These are phyloP conservation scores for Glycyrrhiza uralensis DNA, from an alignment of 306 rosid genomes.

Conservation along the genomic window DNA sequence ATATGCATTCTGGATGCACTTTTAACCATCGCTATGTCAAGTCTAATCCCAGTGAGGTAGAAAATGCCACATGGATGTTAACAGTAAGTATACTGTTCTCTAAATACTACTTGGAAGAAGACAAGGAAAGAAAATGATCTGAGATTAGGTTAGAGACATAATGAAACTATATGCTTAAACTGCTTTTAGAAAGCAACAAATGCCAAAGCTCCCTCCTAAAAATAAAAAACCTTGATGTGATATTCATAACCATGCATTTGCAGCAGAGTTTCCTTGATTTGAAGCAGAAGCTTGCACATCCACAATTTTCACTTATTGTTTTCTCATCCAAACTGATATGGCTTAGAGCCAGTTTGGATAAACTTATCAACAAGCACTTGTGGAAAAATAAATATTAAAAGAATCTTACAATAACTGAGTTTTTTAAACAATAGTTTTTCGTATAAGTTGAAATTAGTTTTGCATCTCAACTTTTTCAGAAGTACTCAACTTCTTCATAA, in stretches of 20 bases:
- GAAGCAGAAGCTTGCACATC: neutral
- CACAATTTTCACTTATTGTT: neutral
- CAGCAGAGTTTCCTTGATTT: slow-evolving; percentile 11
- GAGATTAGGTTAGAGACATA: neutral
- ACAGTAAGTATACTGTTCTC: slow-evolving; percentile 48
- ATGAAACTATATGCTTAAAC: neutral
- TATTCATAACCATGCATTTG: slow-evolving; percentile 8
- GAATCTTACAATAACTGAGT: no score
- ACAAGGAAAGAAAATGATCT: neutral
- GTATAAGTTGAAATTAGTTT: no score
- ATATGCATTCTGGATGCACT: slow-evolving; percentile 77
- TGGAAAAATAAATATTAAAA: no score
- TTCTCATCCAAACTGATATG: slow-evolving; percentile 7
- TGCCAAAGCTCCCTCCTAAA: neutral
- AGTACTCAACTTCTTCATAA: no score
- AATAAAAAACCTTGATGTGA: neutral
- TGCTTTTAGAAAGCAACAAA: neutral
- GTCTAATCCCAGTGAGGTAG: slow-evolving; percentile 77
- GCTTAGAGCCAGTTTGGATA: no score
- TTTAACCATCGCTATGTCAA: slow-evolving; percentile 81
- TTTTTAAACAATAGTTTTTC: no score
- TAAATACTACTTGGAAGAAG: neutral
- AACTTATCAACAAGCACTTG: no score
- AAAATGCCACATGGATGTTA: slow-evolving; percentile 90
- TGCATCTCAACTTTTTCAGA: no score